Evolutionary conservation across 805 yeast species (phyloP), one percentile per base, ranked within the genome.

Genomic region (Spathaspora passalidarum): DNA sequence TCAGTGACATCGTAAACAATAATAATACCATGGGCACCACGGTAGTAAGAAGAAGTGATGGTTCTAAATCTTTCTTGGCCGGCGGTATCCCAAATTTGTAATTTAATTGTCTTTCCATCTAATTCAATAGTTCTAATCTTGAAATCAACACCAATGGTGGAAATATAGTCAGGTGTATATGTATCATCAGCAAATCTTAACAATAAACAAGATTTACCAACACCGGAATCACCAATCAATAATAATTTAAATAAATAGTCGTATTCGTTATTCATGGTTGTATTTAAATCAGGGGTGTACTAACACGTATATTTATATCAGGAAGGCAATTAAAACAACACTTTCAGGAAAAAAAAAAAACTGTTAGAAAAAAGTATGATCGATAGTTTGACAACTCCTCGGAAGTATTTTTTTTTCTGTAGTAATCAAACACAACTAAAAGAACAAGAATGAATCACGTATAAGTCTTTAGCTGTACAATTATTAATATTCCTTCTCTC

Each of bases 1-100:
- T 94, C 98, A 43, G 99, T 94, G 39, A 94, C 97, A 65, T 92
- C 99, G 68, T 94, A 92, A 44, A 92, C 99, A 58, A 92, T 92
- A 60, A 92, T 94, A 67, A 92, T 94, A 50, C 99, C 99, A 65
- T 92, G 98, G 10, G 98, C 97, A 47, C 99, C 99, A 68, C 99
- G 86, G 76, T 92, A 92, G 74, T 92, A 92, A 13, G 97, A 88
- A 11, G 97, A 88, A 10, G 98, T 94, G 72, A 92, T 92, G 43
- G 99, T 94, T 72, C 98, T 84, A 75, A 94, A 94, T 59, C 99
- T 78, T 69, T 94, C 99, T 75, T 94, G 99, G 40, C 99, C 99
- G 10, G 98, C 99, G 46, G 99, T 94, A 66, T 94, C 99, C 99
- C 99, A 94, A 63, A 94, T 92, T 74, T 94, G 99, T 63, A 94